Evolutionary conservation across 1,284 basidiomycete species (phyloP), one percentile per base, ranked within the genome.

Genomic region (Ceratobasidium sp.): DNA sequence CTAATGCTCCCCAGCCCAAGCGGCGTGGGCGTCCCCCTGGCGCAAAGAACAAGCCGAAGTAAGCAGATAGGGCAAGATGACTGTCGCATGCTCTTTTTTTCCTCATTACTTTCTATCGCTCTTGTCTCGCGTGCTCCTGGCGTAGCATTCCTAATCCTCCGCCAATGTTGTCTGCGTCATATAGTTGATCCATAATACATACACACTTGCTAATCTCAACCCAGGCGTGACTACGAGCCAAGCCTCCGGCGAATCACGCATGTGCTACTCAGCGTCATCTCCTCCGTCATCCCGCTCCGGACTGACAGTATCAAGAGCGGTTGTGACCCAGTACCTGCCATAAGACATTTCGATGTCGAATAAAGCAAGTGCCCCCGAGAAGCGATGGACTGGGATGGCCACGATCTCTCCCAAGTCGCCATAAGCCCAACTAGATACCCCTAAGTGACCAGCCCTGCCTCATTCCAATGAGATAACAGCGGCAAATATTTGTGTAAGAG

Each of bases 361-460:
- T 2, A 66, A 23, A 23, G 73, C 73, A 33, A 65, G 41, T 23
- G 48, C 30, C 0, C 73, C 73, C 5, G 59, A 74, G 44, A 74
- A 64, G 8, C 48, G 44, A 6, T 23, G 16, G 14, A 38, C 30
- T 4, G 27, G 8, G 1, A 74, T 64, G 30, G 71, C 59, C 2
- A 18, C 18, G 14, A 41, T 3, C 3, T 48, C 57, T 46, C 71
- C 71, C 14, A 74, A n/a, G 7, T 20, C 30, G 5, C 30, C 44
- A n/a, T 62, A 74, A 4, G n/a, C 41, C 71, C 71, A 74, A 27
- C 71, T 74, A 10, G 57, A 30, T 4, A 54, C 57, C 3, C 71
- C 71, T 7, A 74, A 38, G 38, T 64, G n/a, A 16, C 30, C 27
- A 0, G 71, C 23, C 71, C 71, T 64, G 16, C 8, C 33, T 7